These are phyloP conservation scores for Phytopythium delawarense DNA, from an alignment of 352 stramenopile genomes.

Conservation along the genomic window DNA sequence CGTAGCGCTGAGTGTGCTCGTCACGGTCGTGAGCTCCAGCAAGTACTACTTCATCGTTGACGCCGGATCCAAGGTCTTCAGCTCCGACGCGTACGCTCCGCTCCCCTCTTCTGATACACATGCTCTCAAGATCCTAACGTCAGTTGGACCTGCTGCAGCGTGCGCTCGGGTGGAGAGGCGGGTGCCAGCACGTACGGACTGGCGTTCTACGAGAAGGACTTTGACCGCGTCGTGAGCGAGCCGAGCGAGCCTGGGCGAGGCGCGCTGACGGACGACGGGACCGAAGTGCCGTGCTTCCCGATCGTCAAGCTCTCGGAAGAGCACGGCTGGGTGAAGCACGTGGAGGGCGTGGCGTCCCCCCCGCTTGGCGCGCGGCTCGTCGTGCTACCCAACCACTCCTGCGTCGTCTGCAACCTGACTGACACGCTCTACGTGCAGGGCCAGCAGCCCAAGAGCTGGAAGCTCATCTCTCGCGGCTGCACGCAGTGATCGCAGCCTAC, in stretches of 20 bases:
- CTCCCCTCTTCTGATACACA: neutral
- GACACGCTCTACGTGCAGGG: slow-evolving; percentile 58
- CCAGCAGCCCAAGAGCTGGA: slow-evolving; percentile 40
- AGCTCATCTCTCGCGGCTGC: slow-evolving; percentile 52
- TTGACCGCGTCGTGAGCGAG: slow-evolving; percentile 42
- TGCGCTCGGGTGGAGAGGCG: neutral
- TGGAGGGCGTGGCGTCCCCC: slow-evolving; percentile 41
- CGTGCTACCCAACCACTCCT: slow-evolving; percentile 70
- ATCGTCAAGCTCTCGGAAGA: slow-evolving; percentile 73
- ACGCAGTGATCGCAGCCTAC: slow-evolving; percentile 25
- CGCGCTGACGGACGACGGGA: slow-evolving; percentile 25
- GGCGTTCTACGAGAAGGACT: slow-evolving; percentile 68
- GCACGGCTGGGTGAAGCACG: slow-evolving; percentile 61
- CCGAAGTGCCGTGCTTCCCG: slow-evolving; percentile 52
- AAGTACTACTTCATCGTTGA: slow-evolving; percentile 76
- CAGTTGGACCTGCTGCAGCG: neutral
- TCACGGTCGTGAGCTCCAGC: slow-evolving; percentile 70
- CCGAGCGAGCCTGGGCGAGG: slow-evolving; percentile 32
- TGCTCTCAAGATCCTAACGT: neutral
- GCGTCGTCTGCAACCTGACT: slow-evolving; percentile 62
- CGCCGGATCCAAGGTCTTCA: slow-evolving; percentile 66
- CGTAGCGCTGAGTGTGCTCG: slow-evolving; percentile 50
- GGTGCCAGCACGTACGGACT: slow-evolving; percentile 31
- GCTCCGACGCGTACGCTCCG: slow-evolving; percentile 42
- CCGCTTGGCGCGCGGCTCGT: slow-evolving; percentile 51